Conservation (phyloP, 1,284 basidiomycete species). For the Laetiporus sulphureus region DNA sequence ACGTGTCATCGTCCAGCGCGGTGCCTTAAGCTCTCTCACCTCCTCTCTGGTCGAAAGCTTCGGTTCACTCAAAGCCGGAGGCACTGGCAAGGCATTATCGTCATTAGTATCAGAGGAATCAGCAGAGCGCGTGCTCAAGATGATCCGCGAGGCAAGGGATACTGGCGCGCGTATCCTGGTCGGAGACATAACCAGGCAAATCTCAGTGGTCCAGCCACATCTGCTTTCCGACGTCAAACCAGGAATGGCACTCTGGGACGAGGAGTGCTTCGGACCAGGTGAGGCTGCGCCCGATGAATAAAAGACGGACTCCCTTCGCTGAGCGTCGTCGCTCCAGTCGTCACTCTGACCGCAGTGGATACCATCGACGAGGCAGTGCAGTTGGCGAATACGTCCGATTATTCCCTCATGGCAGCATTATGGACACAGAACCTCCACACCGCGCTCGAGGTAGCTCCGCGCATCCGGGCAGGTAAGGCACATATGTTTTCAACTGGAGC, state of each 20-base stretch:
- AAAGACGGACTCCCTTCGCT: no score
- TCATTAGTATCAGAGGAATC: constrained; percentile 42
- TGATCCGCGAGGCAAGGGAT: constrained; percentile 43
- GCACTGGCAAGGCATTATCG: constrained; percentile 30
- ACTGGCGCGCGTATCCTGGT: constrained; percentile 46
- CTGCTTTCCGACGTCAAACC: constrained; percentile 39
- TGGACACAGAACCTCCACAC: constrained; percentile 46
- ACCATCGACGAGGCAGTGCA: constrained; percentile 46
- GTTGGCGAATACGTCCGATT: constrained; percentile 48
- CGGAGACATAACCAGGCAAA: constrained; percentile 35
- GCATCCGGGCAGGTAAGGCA: constrained; percentile 37
- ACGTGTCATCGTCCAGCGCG: constrained; percentile 51
- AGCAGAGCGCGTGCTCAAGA: constrained; percentile 39
- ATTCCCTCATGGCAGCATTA: constrained; percentile 43
- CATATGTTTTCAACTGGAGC: no score
- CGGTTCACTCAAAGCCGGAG: constrained; percentile 32
- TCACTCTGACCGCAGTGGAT: constrained; percentile 39
- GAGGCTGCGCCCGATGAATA: no score
- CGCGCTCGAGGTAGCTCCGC: constrained; percentile 41
- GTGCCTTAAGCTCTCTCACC: constrained; percentile 15
- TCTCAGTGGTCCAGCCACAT: constrained; percentile 47
- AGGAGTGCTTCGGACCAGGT: constrained; percentile 57
- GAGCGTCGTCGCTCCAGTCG: constrained; percentile 21
- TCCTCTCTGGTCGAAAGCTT: constrained; percentile 29
- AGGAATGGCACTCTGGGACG: constrained; percentile 44